These are phyloP conservation scores for Metarhizium anisopliae DNA, from an alignment of 2,329 filamentous ascomycete species.

Conservation along the genomic window DNA sequence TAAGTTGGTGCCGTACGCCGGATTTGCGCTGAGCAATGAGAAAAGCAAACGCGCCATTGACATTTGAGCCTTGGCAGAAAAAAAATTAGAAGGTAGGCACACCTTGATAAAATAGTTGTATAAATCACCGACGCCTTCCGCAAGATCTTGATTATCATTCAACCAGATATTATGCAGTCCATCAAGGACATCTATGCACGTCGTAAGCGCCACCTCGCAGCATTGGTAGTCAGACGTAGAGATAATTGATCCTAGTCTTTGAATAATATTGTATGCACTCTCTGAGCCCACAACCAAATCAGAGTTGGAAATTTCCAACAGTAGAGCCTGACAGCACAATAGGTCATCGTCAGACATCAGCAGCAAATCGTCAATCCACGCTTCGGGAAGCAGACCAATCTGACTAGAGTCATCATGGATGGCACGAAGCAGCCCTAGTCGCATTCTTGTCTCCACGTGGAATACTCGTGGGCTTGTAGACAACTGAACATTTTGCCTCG, in stretches of 20 bases:
- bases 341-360: constrained; percentile 43
- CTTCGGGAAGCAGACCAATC: constrained; percentile 39
- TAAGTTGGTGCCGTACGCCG: constrained; percentile 55
- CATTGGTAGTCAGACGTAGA: constrained; percentile 53
- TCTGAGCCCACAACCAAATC: constrained; percentile 41
- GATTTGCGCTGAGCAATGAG: constrained; percentile 55
- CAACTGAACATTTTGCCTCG: constrained; percentile 36
- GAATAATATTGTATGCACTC: constrained; percentile 37
- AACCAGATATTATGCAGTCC: constrained; percentile 57
- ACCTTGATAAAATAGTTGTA: constrained; percentile 69
- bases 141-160: constrained; percentile 48
- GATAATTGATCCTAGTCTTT: constrained; percentile 43
- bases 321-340: constrained; percentile 38
- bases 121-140: constrained; percentile 61
- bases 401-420: constrained; percentile 34
- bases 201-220: constrained; percentile 63
- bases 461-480: constrained; percentile 35
- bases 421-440: constrained; percentile 35
- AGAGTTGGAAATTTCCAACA: constrained; percentile 44
- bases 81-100: constrained; percentile 56
- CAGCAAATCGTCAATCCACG: constrained; percentile 41
- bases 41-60: constrained; percentile 61
- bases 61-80: constrained; percentile 62
- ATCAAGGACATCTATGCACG: constrained; percentile 60
- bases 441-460: constrained; percentile 35